Conservation (phyloP, 202 grass and related monocot genomes). For the Miscanthus sacchariflorus region DNA sequence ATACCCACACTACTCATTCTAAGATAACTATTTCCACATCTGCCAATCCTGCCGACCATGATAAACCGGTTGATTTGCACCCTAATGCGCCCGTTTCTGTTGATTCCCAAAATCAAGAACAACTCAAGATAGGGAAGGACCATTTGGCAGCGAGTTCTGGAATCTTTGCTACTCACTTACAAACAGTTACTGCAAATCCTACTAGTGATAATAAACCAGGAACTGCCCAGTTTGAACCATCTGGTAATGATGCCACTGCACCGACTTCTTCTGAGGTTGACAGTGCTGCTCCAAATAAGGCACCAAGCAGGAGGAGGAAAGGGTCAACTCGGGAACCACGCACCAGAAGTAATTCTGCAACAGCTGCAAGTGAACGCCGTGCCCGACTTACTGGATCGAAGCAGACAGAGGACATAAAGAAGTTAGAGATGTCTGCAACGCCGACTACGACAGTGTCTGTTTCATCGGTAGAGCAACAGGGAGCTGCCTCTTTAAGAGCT, state of each 20-base stretch:
- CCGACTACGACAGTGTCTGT: slow-evolving; percentile 16
- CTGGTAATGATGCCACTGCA: slow-evolving; percentile 38
- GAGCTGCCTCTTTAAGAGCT: slow-evolving; percentile 23
- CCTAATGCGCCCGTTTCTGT: slow-evolving; percentile 24
- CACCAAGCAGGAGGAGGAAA: slow-evolving; percentile 68
- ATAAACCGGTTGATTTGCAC: slow-evolving; percentile 44
- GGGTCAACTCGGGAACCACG: slow-evolving; percentile 60
- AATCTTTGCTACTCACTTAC: slow-evolving; percentile 24
- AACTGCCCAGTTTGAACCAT: slow-evolving; percentile 37
- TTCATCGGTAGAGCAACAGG: slow-evolving; percentile 54
- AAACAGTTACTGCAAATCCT: slow-evolving; percentile 42
- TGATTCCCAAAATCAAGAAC: slow-evolving; percentile 53
- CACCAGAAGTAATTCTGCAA: slow-evolving; percentile 65
- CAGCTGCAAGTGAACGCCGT: slow-evolving; percentile 76
- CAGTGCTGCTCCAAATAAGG: slow-evolving; percentile 47
- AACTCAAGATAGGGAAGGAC: slow-evolving; percentile 51
- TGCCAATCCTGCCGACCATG: slow-evolving; percentile 30
- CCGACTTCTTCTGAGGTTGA: slow-evolving; percentile 51
- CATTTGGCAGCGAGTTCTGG: slow-evolving; percentile 35
- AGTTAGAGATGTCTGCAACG: slow-evolving; percentile 42
- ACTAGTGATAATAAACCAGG: slow-evolving; percentile 37
- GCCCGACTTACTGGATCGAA: slow-evolving; percentile 73
- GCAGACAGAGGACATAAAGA: slow-evolving; percentile 63
- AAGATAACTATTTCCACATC: slow-evolving; percentile 40
- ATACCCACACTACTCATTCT: slow-evolving; percentile 35